Percentiles rank a stretch among this genome's conserved stretches.
Conservation (phyloP, 1,284 basidiomycete species). For the Dichomitus squalens region DNA sequence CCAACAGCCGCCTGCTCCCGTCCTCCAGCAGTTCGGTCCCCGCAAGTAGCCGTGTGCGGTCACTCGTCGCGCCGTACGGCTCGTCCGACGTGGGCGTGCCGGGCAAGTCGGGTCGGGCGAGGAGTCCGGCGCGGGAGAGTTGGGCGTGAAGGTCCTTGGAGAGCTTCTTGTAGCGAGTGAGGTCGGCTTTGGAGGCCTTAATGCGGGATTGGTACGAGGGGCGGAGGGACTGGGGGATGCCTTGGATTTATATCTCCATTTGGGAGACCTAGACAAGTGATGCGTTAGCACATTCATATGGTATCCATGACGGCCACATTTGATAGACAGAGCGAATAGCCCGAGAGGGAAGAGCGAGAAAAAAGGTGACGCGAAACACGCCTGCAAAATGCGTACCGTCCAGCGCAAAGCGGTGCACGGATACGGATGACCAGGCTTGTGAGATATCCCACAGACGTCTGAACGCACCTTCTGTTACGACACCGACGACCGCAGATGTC, state of each 20-base stretch:
- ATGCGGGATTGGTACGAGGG: constrained; percentile 76
- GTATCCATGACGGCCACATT: background rate
- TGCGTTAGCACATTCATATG: background rate
- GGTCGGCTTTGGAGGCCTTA: constrained; percentile 68
- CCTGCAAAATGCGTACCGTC: too few species aligned
- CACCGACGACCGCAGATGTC: too few species aligned
- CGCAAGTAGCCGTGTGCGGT: constrained; percentile 78
- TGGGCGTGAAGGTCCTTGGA: constrained; percentile 65
- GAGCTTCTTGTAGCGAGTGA: constrained; percentile 79
- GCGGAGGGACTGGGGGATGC: constrained; percentile 86
- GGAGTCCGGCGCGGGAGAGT: constrained; percentile 61
- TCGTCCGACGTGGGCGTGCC: constrained; percentile 71
- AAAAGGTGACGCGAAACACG: too few species aligned
- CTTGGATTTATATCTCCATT: constrained; percentile 99
- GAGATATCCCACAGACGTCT: too few species aligned
- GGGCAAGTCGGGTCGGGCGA: constrained; percentile 45
- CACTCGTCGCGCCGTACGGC: constrained; percentile 66
- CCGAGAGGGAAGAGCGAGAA: too few species aligned
- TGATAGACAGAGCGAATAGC: too few species aligned
- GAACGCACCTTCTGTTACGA: too few species aligned
- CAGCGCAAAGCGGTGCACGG: too few species aligned
- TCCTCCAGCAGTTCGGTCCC: constrained; percentile 79
- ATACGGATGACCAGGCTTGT: too few species aligned
- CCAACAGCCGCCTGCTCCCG: constrained; percentile 81
- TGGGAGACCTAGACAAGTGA: constrained; percentile 76